A percentile compares a stretch with the other conserved stretches of the same genome.
Evolutionary conservation across 371 early-diverging fungal genomes (phyloP).

Genomic region (Parasitella parasitica): DNA sequence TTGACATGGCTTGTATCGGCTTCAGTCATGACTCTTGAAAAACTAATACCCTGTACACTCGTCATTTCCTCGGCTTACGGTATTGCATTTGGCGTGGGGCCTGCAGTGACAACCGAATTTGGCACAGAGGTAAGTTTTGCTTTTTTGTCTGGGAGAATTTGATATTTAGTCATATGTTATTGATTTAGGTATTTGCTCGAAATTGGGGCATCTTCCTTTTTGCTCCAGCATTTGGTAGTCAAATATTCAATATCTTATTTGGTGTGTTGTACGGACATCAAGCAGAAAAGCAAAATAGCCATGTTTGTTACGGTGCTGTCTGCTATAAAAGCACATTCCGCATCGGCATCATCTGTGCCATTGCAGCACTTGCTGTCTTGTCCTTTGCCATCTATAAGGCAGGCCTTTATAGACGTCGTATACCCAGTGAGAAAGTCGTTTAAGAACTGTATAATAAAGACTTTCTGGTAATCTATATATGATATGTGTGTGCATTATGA

Average conservation of each 20-base stretch:
- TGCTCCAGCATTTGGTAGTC: conserved; percentile 35
- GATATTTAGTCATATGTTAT: background rate
- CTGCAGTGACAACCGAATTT: conserved; percentile 25
- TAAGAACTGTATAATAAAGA: background rate
- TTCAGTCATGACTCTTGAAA: background rate
- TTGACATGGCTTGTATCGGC: conserved; percentile 21
- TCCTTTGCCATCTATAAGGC: conserved; percentile 10
- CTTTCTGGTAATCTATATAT: too few species aligned
- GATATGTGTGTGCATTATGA: too few species aligned
- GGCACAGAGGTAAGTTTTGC: conserved; percentile 25
- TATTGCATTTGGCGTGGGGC: conserved; percentile 30
- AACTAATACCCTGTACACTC: conserved; percentile 21
- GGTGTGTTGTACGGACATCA: conserved; percentile 20
- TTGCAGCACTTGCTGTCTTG: background rate
- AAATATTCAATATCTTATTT: conserved; percentile 27
- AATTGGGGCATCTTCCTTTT: conserved; percentile 34
- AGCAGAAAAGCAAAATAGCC: conserved; percentile 14
- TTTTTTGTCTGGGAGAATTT: too few species aligned
- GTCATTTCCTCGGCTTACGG: conserved; percentile 26
- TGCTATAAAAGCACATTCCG: conserved; percentile 19
- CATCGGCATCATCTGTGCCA: conserved; percentile 7
- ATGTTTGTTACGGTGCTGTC: conserved; percentile 17
- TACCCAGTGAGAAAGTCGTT: conserved; percentile 2
- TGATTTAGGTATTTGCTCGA: conserved; percentile 24
- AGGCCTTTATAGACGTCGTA: conserved; percentile 8